Evolutionary conservation across 148 eudicot species (phyloP), one percentile per base, ranked within the genome.

Genomic region (Camellia granthamiana): DNA sequence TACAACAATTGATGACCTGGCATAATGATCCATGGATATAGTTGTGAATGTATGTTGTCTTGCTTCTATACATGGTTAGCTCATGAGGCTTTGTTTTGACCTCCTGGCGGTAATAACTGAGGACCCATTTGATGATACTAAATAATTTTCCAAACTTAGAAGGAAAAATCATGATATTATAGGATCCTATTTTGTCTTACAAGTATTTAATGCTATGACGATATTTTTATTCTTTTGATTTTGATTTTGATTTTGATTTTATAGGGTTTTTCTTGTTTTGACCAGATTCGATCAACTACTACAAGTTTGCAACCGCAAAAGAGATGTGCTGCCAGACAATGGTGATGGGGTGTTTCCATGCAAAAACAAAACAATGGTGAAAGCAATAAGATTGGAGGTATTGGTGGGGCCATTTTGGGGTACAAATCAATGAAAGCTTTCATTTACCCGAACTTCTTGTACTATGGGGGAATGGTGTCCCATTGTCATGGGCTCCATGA

Each of bases 131-230:
- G 78, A 15, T 15, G 66, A 75, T 16, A 5, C 10, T 74, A 12
- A 11, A 49, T 52, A 72, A 6, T 69, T 51, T 14, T 44, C n/a
- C 10, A 23, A 52, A 55, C 55, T 74, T 74, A 3, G 55, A 23
- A 58, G 68, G 64, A 68, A 77, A 79, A 56, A 69, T 71, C 75
- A 41, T 46, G 76, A 79, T 69, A 58, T 79, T 42, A 12, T 15
- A 6, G 11, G 21, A 38, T 21, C 14, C 16, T 75, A 3, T 23
- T 70, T 56, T 79, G 56, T 43, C 55, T 6, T 79, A n/a, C 51
- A 12, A 69, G 56, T 19, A 42, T 1, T 67, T 56, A 70, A 59
- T 43, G 43, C 14, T 58, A 47, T 3, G 5, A 69, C 7, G 56
- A 69, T 79, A 38, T 58, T 79, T 70, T 71, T 2, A 11, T 51